Evolutionary conservation across 768 basidiomycete species (phyloP).

Genomic region (Tulasnella sp.): DNA sequence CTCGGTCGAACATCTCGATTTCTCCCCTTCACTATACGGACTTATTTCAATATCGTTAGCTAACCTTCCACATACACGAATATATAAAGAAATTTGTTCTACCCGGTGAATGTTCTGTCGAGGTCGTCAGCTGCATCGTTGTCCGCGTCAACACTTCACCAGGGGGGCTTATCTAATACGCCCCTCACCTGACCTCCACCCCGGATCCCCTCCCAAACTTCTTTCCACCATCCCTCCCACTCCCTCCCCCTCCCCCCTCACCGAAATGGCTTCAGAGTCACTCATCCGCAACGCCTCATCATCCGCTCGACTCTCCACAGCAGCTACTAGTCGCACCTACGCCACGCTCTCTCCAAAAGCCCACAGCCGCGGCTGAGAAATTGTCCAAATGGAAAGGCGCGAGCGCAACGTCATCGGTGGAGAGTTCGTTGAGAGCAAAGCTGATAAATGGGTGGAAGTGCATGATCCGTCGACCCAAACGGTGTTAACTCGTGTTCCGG

Average conservation of each 20-base stretch:
- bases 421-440: conserved; percentile 75
- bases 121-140: not conserved
- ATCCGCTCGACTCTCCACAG: not conserved
- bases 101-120: too few species aligned
- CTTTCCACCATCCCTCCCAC: not conserved
- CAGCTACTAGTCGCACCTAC: not conserved
- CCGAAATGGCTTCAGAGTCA: not conserved
- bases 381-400: conserved; percentile 85
- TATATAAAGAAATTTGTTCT: too few species aligned
- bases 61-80: too few species aligned
- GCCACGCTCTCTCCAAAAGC: conserved; percentile 30
- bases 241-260: not conserved
- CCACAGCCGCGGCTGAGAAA: conserved; percentile 54
- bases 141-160: not conserved
- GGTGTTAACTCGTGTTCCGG: conserved; percentile 78
- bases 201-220: not conserved
- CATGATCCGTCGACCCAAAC: conserved; percentile 94
- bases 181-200: not conserved
- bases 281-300: not conserved
- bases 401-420: conserved; percentile 85
- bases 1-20: not conserved
- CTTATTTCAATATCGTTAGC: not conserved
- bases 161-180: not conserved
- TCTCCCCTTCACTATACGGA: not conserved
- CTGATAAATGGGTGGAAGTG: conserved; percentile 75